Conservation (phyloP, 176 grass and related monocot genomes). For the Dendrocalamus sinicus region DNA sequence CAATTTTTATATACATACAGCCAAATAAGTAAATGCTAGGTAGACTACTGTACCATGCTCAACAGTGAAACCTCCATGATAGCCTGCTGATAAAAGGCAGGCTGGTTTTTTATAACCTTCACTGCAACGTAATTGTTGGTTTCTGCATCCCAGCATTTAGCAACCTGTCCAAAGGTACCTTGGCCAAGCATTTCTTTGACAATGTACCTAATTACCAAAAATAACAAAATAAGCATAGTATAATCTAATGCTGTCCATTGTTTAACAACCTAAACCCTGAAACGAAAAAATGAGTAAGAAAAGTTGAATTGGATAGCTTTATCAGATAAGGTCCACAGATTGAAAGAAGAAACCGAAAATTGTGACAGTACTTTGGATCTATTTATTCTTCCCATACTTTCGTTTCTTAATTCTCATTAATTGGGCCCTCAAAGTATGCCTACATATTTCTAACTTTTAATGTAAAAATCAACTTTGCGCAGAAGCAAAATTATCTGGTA, state of each 20-base stretch:
- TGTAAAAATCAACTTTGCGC: slow-evolving; percentile 18
- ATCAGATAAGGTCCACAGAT: slow-evolving; percentile 13
- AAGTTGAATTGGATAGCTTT: slow-evolving; percentile 21
- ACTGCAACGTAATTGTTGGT: slow-evolving; percentile 82
- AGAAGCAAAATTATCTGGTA: neutral
- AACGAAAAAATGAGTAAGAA: slow-evolving; percentile 18
- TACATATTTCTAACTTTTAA: slow-evolving; percentile 25
- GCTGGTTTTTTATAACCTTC: slow-evolving; percentile 98
- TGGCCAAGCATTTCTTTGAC: slow-evolving; percentile 96
- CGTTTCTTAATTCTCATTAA: slow-evolving; percentile 27
- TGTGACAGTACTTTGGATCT: neutral
- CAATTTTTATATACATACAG: slow-evolving; percentile 9
- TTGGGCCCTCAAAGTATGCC: neutral
- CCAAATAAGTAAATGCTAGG: neutral
- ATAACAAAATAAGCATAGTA: slow-evolving; percentile 11
- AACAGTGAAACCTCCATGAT: slow-evolving; percentile 86
- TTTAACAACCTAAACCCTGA: neutral
- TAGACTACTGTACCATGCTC: slow-evolving; percentile 68
- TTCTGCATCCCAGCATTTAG: slow-evolving; percentile 89
- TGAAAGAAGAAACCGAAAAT: slow-evolving; percentile 19
- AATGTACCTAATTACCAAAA: slow-evolving; percentile 68
- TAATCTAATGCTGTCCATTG: neutral
- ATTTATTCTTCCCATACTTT: slow-evolving; percentile 10
- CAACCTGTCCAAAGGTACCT: slow-evolving; percentile 98
- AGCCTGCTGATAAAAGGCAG: slow-evolving; percentile 94